phyloP scores from a whole-genome alignment of 371 early-diverging fungal species.

The Rhizopus delemar region DNA sequence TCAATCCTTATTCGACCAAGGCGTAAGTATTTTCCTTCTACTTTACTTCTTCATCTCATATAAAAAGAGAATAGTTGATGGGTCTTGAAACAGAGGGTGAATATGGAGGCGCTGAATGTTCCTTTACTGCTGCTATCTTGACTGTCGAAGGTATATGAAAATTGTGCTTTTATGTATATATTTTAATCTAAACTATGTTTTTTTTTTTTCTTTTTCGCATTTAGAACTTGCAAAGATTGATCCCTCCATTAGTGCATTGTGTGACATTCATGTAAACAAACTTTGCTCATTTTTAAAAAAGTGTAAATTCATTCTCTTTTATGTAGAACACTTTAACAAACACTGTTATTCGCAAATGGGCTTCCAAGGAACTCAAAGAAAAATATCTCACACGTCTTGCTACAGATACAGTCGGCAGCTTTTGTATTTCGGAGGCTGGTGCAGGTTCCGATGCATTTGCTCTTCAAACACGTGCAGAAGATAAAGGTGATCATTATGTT shows the following conservation, averaged over 20 bases:
- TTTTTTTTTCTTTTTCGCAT: too few relatives aligned
- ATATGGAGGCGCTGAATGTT: slow-evolving; percentile 82
- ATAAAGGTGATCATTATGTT: slow-evolving; percentile 89
- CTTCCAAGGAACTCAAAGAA: slow-evolving; percentile 68
- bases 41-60: slow-evolving; percentile 32
- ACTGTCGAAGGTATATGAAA: slow-evolving; percentile 74
- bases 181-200: background rate
- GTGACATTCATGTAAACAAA: slow-evolving; percentile 88
- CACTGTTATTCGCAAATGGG: slow-evolving; percentile 90
- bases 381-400: slow-evolving; percentile 86
- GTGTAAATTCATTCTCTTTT: background rate
- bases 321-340: slow-evolving; percentile 89
- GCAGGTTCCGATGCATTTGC: slow-evolving; percentile 97
- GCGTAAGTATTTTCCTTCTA: slow-evolving; percentile 2
- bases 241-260: slow-evolving; percentile 88
- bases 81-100: slow-evolving; percentile 89
- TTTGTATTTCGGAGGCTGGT: slow-evolving; percentile 92
- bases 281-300: background rate
- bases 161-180: too few relatives aligned
- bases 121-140: slow-evolving; percentile 92
- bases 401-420: slow-evolving; percentile 86
- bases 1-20: slow-evolving; percentile 84
- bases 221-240: slow-evolving; percentile 94
- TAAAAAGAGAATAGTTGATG: slow-evolving; percentile 74
- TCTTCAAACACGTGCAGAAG: slow-evolving; percentile 87